Evolutionary conservation across 2,329 filamentous ascomycete species (phyloP).

Genomic region (Xenosphaeropsis pyriputrescens): DNA sequence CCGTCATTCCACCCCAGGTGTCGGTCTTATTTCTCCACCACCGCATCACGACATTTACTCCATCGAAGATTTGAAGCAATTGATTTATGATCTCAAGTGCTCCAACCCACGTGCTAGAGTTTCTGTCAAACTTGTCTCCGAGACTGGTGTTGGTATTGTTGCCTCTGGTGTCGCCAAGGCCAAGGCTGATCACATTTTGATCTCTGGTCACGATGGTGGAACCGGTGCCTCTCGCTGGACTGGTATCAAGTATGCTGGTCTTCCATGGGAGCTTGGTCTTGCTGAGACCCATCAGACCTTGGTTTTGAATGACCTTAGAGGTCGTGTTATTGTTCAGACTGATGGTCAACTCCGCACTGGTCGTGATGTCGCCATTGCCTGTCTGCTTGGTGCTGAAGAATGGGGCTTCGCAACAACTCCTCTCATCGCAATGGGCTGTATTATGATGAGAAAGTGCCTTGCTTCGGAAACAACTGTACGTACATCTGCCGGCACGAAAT

Average conservation of each 20-base stretch:
- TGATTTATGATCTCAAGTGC: slow-evolving; percentile 96
- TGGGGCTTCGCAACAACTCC: slow-evolving; percentile 94
- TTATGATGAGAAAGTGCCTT: slow-evolving; percentile 79
- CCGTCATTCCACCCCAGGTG: slow-evolving; percentile 88
- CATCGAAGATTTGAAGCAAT: slow-evolving; percentile 92
- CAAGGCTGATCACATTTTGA: slow-evolving; percentile 91
- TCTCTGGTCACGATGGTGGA: slow-evolving; percentile 92
- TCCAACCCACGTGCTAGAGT: slow-evolving; percentile 84
- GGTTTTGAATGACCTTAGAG: slow-evolving; percentile 88
- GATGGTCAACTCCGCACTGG: slow-evolving; percentile 90
- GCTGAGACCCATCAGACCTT: slow-evolving; percentile 95
- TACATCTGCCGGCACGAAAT: slow-evolving; percentile 2
- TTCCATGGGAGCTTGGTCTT: slow-evolving; percentile 92
- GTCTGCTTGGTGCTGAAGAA: slow-evolving; percentile 91
- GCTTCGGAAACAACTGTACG: neutral
- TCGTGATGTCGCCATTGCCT: slow-evolving; percentile 86
- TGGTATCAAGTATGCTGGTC: slow-evolving; percentile 94
- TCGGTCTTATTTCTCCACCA: slow-evolving; percentile 88
- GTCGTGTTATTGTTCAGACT: slow-evolving; percentile 89
- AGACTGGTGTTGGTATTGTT: slow-evolving; percentile 94
- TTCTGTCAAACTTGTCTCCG: slow-evolving; percentile 94
- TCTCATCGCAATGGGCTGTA: slow-evolving; percentile 90
- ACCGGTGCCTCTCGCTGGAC: slow-evolving; percentile 96
- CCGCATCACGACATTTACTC: slow-evolving; percentile 98
- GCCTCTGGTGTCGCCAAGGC: slow-evolving; percentile 96